These are phyloP conservation scores for Sporothrix brunneoviolacea DNA, from an alignment of 2,329 filamentous ascomycete genomes.

Conservation along the genomic window DNA sequence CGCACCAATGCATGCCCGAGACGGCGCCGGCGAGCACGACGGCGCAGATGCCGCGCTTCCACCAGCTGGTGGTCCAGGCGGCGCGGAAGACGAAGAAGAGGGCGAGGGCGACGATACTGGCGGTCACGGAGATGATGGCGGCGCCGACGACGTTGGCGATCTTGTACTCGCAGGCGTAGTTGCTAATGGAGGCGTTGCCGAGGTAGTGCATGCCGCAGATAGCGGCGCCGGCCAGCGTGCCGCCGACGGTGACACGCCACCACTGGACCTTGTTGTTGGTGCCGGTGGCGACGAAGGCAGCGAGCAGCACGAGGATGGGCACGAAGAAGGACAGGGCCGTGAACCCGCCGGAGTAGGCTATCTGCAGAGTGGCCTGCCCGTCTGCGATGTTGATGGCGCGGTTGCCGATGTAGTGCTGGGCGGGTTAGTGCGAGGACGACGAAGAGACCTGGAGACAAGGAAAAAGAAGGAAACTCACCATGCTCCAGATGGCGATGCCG, in stretches of 20 bases:
- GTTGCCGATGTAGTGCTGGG: slow-evolving; percentile 76
- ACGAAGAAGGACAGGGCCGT: slow-evolving; percentile 75
- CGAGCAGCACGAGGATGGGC: slow-evolving; percentile 65
- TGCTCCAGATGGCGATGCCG: slow-evolving; percentile 67
- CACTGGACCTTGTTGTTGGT: slow-evolving; percentile 50
- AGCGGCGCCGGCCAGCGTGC: slow-evolving; percentile 63
- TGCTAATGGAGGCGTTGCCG: slow-evolving; percentile 74
- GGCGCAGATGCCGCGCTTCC: slow-evolving; percentile 63
- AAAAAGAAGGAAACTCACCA: slow-evolving; percentile 44
- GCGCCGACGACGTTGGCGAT: slow-evolving; percentile 58
- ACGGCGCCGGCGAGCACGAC: slow-evolving; percentile 65
- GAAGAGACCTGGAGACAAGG: no score
- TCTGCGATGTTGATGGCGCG: slow-evolving; percentile 65
- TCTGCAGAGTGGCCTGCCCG: slow-evolving; percentile 57
- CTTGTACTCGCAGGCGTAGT: slow-evolving; percentile 62
- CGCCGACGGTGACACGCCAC: slow-evolving; percentile 55
- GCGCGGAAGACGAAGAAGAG: slow-evolving; percentile 73
- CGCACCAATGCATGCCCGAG: slow-evolving; percentile 84
- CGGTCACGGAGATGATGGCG: slow-evolving; percentile 63
- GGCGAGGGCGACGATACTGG: slow-evolving; percentile 62
- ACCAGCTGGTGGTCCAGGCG: slow-evolving; percentile 72
- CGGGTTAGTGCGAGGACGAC: slow-evolving; percentile 16
- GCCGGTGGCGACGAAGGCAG: slow-evolving; percentile 67
- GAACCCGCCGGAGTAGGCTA: slow-evolving; percentile 65
- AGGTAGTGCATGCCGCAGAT: slow-evolving; percentile 85